These are phyloP conservation scores for Colletotrichum sp. DNA, from an alignment of 2,329 filamentous ascomycete genomes.

Conservation along the genomic window DNA sequence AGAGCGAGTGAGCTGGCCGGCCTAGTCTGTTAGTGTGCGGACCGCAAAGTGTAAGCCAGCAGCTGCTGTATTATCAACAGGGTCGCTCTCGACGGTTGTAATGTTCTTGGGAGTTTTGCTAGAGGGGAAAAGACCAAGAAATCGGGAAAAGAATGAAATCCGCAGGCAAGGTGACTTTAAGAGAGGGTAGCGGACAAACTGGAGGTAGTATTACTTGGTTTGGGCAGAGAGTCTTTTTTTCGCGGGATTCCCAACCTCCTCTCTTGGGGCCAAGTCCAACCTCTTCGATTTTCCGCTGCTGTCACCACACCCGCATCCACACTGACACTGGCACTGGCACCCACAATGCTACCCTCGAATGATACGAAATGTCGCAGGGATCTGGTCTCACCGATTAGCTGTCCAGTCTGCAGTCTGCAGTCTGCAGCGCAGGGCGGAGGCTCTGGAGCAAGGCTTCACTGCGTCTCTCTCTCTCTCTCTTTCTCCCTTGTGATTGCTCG, in stretches of 20 bases:
- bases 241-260: constrained; percentile 20
- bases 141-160: neutral
- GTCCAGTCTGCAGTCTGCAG: constrained; percentile 3
- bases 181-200: neutral
- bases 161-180: constrained; percentile 17
- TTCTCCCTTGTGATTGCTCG: neutral
- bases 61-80: neutral
- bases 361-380: constrained; percentile 11
- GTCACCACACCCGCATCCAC: constrained; percentile 16
- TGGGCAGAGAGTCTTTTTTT: constrained; percentile 10
- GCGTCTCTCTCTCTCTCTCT: neutral
- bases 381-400: constrained; percentile 7
- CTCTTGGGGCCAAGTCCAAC: constrained; percentile 10
- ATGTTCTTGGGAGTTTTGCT: neutral
- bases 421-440: neutral
- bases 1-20: constrained; percentile 6
- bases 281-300: constrained; percentile 15
- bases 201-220: constrained; percentile 13
- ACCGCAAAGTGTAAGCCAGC: neutral
- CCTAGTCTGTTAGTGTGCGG: constrained; percentile 16
- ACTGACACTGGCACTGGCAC: neutral
- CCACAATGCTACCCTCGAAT: constrained; percentile 16
- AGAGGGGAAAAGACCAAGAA: constrained; percentile 6
- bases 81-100: neutral
- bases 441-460: neutral